Evolutionary conservation across 805 yeast genomes (phyloP).

Genomic region (Lachancea cidri): DNA sequence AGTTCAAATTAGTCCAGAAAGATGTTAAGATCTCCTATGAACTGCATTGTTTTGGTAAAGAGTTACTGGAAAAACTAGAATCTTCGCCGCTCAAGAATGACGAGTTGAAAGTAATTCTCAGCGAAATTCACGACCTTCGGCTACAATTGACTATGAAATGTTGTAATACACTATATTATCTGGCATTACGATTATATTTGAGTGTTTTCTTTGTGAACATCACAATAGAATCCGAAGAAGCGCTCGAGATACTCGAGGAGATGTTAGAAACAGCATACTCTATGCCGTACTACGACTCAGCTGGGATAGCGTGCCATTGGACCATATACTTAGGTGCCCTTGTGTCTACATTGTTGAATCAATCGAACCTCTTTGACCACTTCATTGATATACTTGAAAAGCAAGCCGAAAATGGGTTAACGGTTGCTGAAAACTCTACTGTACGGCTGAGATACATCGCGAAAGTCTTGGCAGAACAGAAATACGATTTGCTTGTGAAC

Average conservation of each 20-base stretch:
- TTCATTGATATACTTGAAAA: slow-evolving; percentile 5
- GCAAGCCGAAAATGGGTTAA: slow-evolving; percentile 6
- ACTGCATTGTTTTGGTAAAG: slow-evolving; percentile 5
- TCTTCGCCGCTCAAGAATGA: not conserved
- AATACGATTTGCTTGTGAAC: slow-evolving; percentile 1
- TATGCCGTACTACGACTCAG: slow-evolving; percentile 7
- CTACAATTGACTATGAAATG: slow-evolving; percentile 10
- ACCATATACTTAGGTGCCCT: slow-evolving; percentile 9
- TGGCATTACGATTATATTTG: slow-evolving; percentile 6
- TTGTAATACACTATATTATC: slow-evolving; percentile 3
- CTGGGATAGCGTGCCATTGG: slow-evolving; percentile 9
- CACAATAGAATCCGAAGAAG: not conserved
- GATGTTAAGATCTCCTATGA: not conserved
- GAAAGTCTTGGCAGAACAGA: not conserved
- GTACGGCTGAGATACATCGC: slow-evolving; percentile 6
- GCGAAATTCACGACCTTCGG: slow-evolving; percentile 6
- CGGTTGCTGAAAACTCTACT: slow-evolving; percentile 7
- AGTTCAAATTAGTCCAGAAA: slow-evolving; percentile 6
- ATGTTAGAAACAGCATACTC: slow-evolving; percentile 9
- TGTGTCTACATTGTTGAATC: slow-evolving; percentile 3
- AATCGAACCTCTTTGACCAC: slow-evolving; percentile 5
- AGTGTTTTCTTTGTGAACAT: slow-evolving; percentile 9
- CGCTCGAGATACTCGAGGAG: slow-evolving; percentile 5
- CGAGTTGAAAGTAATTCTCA: not conserved
- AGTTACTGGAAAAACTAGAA: slow-evolving; percentile 1